Evolutionary conservation across 2,329 filamentous ascomycete genomes (phyloP), one percentile per base, ranked within the genome.

Genomic region (Herpotrichia juniperi): DNA sequence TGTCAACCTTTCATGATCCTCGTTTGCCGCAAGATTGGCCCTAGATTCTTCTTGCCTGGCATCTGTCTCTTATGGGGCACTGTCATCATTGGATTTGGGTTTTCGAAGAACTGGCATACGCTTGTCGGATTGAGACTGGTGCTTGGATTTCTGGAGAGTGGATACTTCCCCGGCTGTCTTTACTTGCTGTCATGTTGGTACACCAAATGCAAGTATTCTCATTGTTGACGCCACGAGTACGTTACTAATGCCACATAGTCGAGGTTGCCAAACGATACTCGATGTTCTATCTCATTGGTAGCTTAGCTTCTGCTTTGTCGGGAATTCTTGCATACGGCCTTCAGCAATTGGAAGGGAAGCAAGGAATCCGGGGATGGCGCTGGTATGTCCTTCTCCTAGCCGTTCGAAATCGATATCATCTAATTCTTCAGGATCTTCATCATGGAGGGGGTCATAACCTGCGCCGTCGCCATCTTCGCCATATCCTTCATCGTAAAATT

Each of bases 131-230:
- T 63, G 14, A 59, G 64, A 37, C 49, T 61, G 1, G 28, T 68
- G 3, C 61, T 68, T 1, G 64, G 66, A 42, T 43, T 54, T 4
- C 62, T 67, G 8, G 64, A 68, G 35, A 57, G 60, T 3, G 64
- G 64, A 1, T 69, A 65, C 44, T 67, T 69, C 25, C 62, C 62
- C 1, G 66, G 66, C 3, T 68, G 63, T 45, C 52, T 64, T 7
- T 68, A 67, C 28, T 47, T 68, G n/a, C 64, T 69, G 17, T 63
- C 63, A 0, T 66, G 64, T 25, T 69, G 65, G 64, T 69, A 68
- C 21, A 57, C 53, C 28, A 51, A 61, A 10, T 63, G 64, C 66
- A 53, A 46, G 59, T 39, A 7, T 16, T 34, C 35, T 24, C 11
- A 6, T 26, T 31, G 4, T 22, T 10, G 9, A 5, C 8, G 1